phyloP scores from a whole-genome alignment of 2,329 filamentous ascomycete genomes.

The Botrytis paeoniae region DNA sequence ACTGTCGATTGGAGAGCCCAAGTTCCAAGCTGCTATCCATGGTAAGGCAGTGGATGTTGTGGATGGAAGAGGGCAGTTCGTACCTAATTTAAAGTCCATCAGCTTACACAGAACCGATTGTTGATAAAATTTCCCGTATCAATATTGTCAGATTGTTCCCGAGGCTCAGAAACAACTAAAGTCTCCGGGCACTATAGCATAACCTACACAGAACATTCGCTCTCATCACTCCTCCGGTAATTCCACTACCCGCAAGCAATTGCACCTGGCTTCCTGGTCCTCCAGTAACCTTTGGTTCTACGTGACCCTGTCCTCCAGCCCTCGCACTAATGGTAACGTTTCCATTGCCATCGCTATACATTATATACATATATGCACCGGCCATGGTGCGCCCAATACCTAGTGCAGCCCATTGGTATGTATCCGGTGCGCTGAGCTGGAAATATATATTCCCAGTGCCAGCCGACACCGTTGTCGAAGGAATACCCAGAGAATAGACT shows the following conservation, averaged over 20 bases:
- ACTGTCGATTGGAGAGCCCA: conserved; percentile 28
- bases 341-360: conserved; percentile 51
- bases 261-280: conserved; percentile 40
- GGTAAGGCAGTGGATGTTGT: conserved; percentile 24
- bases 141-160: neutral
- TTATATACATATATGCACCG: conserved; percentile 56
- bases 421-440: conserved; percentile 52
- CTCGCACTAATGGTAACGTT: conserved; percentile 56
- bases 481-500: conserved; percentile 30
- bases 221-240: conserved; percentile 50
- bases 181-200: no score
- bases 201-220: conserved; percentile 53
- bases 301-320: conserved; percentile 42
- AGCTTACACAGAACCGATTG: neutral
- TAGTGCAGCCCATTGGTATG: conserved; percentile 53
- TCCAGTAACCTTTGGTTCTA: conserved; percentile 44
- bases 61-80: conserved; percentile 25
- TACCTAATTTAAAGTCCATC: conserved; percentile 14
- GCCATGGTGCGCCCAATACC: conserved; percentile 55
- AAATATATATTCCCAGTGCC: conserved; percentile 52
- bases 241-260: conserved; percentile 52
- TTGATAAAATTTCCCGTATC: neutral
- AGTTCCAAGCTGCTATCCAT: conserved; percentile 35
- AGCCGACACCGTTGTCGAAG: conserved; percentile 15
- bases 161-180: neutral